phyloP scores from a whole-genome alignment of 306 rosid species.

The Pterocarpus macrocarpus region DNA sequence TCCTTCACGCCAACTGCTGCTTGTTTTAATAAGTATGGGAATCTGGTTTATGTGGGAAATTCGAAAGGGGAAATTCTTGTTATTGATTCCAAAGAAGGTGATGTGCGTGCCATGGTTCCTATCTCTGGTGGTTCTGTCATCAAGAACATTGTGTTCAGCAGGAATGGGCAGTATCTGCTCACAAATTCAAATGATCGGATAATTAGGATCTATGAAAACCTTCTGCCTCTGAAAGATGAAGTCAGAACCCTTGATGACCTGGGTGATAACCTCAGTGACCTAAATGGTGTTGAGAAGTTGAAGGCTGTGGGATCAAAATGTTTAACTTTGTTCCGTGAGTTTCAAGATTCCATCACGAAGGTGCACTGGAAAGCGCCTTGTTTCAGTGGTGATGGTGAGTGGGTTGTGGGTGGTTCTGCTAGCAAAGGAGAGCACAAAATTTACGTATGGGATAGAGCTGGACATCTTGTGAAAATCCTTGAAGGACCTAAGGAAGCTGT shows the following conservation, averaged over 20 bases:
- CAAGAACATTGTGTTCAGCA: slow-evolving; percentile 90
- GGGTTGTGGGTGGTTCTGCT: slow-evolving; percentile 98
- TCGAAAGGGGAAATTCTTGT: slow-evolving; percentile 96
- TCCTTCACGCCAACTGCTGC: slow-evolving; percentile 93
- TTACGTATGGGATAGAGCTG: slow-evolving; percentile 97
- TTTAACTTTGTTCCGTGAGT: slow-evolving; percentile 86
- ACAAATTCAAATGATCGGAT: slow-evolving; percentile 94
- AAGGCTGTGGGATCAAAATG: slow-evolving; percentile 83
- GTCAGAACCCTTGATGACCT: slow-evolving; percentile 63
- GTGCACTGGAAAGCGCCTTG: slow-evolving; percentile 99
- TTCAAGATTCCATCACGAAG: slow-evolving; percentile 94
- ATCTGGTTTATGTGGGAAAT: slow-evolving; percentile 89
- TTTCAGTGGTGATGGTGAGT: slow-evolving; percentile 98
- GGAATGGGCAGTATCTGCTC: slow-evolving; percentile 86
- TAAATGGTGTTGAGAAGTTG: slow-evolving; percentile 74
- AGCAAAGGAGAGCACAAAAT: slow-evolving; percentile 99
- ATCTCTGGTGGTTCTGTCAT: slow-evolving; percentile 82
- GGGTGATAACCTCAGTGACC: slow-evolving; percentile 52
- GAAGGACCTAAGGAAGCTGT: slow-evolving; percentile 99
- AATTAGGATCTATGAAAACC: slow-evolving; percentile 89
- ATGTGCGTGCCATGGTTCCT: slow-evolving; percentile 77
- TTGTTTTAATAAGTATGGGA: slow-evolving; percentile 86
- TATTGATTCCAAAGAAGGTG: slow-evolving; percentile 62
- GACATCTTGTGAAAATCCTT: slow-evolving; percentile 95
- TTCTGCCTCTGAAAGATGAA: slow-evolving; percentile 78